phyloP scores from a whole-genome alignment of 2,329 filamentous ascomycete genomes.

The Fusarium palustre region DNA sequence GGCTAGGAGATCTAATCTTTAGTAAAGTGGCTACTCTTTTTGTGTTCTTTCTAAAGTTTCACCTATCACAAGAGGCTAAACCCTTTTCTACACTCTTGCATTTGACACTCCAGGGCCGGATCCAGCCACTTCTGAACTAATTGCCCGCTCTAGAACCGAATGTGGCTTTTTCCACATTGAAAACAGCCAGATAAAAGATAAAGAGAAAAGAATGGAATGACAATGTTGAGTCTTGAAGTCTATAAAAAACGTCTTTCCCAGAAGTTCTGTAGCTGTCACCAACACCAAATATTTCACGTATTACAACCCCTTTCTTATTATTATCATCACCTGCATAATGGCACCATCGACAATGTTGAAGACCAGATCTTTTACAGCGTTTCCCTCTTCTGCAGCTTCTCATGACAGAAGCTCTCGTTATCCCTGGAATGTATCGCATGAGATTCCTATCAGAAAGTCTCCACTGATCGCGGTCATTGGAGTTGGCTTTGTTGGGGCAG shows the following conservation, averaged over 20 bases:
- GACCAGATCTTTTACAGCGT: too few relatives aligned
- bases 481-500: slow-evolving; percentile 1
- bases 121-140: background rate
- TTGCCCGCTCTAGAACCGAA: background rate
- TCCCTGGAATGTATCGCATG: too few relatives aligned
- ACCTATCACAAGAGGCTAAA: too few relatives aligned
- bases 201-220: background rate
- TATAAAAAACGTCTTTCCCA: background rate
- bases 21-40: too few relatives aligned
- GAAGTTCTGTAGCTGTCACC: background rate
- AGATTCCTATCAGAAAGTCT: background rate
- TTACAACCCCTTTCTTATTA: background rate
- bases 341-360: background rate
- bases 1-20: too few relatives aligned
- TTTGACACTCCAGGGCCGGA: background rate
- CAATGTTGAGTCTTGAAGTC: background rate
- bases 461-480: background rate
- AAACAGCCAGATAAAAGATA: background rate
- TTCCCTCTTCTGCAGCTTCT: background rate
- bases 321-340: background rate
- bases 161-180: background rate
- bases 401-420: too few relatives aligned
- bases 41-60: too few relatives aligned
- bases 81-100: background rate
- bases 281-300: background rate